A percentile compares a stretch with the other conserved stretches of the same genome.
Evolutionary conservation across 139 green algal genomes (phyloP).

Genomic region (Chlamydomonas schloesseri): DNA sequence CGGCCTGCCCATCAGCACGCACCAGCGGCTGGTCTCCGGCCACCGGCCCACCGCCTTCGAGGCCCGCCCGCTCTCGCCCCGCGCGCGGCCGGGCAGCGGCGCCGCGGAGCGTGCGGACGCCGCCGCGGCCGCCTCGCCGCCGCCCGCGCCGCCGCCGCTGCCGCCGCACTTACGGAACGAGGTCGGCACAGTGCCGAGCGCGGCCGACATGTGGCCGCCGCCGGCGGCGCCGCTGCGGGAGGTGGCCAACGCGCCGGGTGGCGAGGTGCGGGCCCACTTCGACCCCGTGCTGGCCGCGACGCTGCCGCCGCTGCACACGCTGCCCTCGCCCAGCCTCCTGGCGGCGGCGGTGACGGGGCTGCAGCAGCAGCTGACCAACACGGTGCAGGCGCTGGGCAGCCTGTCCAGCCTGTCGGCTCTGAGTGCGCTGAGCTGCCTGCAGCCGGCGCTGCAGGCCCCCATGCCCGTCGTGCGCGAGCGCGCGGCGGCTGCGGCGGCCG

Average conservation of each 20-base stretch:
- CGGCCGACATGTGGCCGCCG: background rate
- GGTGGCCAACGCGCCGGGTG: too few species aligned
- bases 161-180: background rate
- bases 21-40: background rate
- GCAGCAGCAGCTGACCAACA: background rate
- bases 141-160: background rate
- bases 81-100: background rate
- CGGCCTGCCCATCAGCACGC: background rate
- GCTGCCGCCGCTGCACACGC: constrained; percentile 18
- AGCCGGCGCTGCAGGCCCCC: background rate
- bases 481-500: background rate
- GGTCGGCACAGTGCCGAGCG: background rate
- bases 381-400: background rate
- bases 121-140: background rate
- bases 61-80: background rate
- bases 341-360: background rate
- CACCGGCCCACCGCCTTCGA: background rate
- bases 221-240: background rate
- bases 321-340: background rate
- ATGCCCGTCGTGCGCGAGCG: background rate
- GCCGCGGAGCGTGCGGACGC: background rate
- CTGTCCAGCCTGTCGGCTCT: constrained; percentile 14
- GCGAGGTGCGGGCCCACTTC: background rate
- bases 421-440: constrained; percentile 2
- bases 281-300: background rate